Conservation (phyloP, 768 basidiomycete species). For the Calocera cornea region DNA sequence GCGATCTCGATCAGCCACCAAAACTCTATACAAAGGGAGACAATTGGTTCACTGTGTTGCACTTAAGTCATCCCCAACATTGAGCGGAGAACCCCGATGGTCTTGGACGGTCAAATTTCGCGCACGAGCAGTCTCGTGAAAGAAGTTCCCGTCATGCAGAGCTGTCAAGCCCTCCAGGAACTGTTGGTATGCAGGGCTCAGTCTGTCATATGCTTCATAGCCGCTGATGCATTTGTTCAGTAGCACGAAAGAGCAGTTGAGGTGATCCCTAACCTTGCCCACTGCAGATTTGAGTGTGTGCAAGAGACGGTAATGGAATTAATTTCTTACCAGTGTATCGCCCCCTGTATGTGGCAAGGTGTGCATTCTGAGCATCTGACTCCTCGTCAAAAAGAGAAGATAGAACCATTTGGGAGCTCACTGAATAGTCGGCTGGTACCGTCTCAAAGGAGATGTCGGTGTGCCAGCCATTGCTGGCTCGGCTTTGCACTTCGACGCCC, state of each 20-base stretch:
- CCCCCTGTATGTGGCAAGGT: constrained; percentile 24
- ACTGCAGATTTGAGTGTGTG: neutral
- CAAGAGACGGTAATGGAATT: neutral
- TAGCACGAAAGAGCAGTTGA: neutral
- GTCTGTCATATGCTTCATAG: constrained; percentile 51
- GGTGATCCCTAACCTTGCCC: constrained; percentile 11
- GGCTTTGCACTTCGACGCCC: constrained; percentile 22
- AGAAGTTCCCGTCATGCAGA: constrained; percentile 35
- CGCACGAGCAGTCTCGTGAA: constrained; percentile 28
- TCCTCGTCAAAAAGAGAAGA: constrained; percentile 12
- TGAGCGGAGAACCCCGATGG: constrained; percentile 40
- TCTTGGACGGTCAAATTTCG: constrained; percentile 26
- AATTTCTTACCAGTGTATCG: constrained; percentile 30
- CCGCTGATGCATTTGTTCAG: constrained; percentile 19
- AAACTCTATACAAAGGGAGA: too few relatives aligned
- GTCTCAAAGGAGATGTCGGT: constrained; percentile 48
- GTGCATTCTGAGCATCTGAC: constrained; percentile 27
- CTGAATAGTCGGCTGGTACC: constrained; percentile 46
- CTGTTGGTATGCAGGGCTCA: constrained; percentile 39
- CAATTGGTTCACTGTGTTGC: constrained; percentile 41
- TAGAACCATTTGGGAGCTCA: constrained; percentile 12
- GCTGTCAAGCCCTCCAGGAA: constrained; percentile 50
- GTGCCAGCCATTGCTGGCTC: constrained; percentile 38
- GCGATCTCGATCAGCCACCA: neutral
- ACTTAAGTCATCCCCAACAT: constrained; percentile 35